A percentile compares a stretch with the other conserved stretches of the same genome.
Conservation (phyloP, 202 grass and related monocot species). For the Schoenoplectus triqueter region DNA sequence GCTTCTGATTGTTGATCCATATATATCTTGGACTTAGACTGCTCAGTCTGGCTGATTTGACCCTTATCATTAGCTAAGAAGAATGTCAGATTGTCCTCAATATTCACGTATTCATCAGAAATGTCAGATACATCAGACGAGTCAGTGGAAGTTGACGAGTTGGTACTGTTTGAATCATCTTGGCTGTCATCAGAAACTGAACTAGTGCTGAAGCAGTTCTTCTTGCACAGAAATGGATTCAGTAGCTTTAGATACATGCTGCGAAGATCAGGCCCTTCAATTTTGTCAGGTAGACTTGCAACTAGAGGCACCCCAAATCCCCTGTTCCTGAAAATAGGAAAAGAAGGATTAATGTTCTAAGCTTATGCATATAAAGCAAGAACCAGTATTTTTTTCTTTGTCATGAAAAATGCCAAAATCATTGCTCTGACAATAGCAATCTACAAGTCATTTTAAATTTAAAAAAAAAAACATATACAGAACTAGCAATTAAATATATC, state of each 20-base stretch:
- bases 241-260: slow-evolving; percentile 67
- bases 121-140: slow-evolving; percentile 30
- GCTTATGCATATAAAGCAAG: slow-evolving; percentile 8
- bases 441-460: slow-evolving; percentile 17
- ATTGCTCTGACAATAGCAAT: slow-evolving; percentile 12
- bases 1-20: slow-evolving; percentile 49
- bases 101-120: slow-evolving; percentile 35
- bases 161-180: slow-evolving; percentile 45
- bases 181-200: slow-evolving; percentile 44
- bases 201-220: slow-evolving; percentile 38
- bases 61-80: slow-evolving; percentile 34
- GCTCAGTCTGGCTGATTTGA: slow-evolving; percentile 43
- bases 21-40: slow-evolving; percentile 54
- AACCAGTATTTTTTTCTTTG: background rate
- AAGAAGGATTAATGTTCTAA: slow-evolving; percentile 16
- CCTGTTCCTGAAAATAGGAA: slow-evolving; percentile 36
- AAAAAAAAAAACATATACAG: background rate
- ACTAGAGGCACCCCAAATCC: slow-evolving; percentile 67
- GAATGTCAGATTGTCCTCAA: slow-evolving; percentile 38
- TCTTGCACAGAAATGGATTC: slow-evolving; percentile 59
- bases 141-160: slow-evolving; percentile 31
- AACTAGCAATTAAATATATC: background rate
- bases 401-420: background rate
- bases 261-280: slow-evolving; percentile 61
- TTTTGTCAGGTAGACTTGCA: slow-evolving; percentile 55